Base-by-base conservation (phyloP, 1,139 yeast genomes). In the Candida labiduridarum region DNA sequence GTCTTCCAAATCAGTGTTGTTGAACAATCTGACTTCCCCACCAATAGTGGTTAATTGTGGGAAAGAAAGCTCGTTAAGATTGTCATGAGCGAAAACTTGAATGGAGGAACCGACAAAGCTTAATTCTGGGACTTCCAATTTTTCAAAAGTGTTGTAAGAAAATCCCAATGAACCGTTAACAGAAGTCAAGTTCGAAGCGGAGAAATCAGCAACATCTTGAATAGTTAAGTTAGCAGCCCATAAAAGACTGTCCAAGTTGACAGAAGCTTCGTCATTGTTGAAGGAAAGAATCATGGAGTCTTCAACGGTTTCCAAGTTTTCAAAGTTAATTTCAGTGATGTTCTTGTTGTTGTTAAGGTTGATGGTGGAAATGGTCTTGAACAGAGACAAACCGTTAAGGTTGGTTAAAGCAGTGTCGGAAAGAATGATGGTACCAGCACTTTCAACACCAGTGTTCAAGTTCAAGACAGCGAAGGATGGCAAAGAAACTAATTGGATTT, bases 181-280 rank as follows among this genome's bases (percentile, higher is more conserved):
- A 34, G 68, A 52, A 47, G 74, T 62, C 64, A 76, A 72, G 62
- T 68, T 67, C 31, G 61, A 47, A 49, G 70, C 72, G 38, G 66
- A 59, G 33, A 76, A 56, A 18, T 61, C 59, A 30, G 64, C 60
- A 44, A 71, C 74, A 58, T 76, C 80, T 62, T 76, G 80, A 50
- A 76, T 60, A 50, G 80, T 74, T 58, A 76, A 66, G 65, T 76
- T 75, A 45, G 78, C 67, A 39, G 80, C 78, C 75, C 76, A 72
- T 42, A 58, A 49, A 63, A 76, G 72, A 49, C 61, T 52, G 55
- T 75, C 73, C 59, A 76, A 65, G 42, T 59, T 64, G 53, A 76
- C 68, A 38, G 67, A 65, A 60, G 78, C 73, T 42, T 71, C 62
- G 62, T 76, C 80, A 57, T 68, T 64, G 68, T 76, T 76, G 69